These are phyloP conservation scores for Didymella arachidicola DNA, from an alignment of 2,329 filamentous ascomycete species.

Conservation along the genomic window DNA sequence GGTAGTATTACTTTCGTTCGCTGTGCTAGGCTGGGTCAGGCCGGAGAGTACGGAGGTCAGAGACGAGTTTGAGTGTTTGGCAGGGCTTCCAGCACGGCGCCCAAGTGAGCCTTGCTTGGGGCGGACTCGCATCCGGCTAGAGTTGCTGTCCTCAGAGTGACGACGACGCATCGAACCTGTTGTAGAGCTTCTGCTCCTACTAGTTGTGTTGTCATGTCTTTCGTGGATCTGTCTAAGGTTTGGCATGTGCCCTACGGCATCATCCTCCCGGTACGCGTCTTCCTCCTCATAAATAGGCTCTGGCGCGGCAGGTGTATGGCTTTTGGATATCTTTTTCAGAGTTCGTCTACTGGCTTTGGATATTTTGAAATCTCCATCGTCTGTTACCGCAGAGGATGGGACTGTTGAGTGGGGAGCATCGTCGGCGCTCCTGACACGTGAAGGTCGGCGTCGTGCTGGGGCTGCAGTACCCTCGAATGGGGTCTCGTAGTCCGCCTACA, in stretches of 20 bases:
- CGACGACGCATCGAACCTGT: slow-evolving; percentile 33
- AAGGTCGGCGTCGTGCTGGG: slow-evolving; percentile 37
- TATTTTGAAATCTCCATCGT: slow-evolving; percentile 35
- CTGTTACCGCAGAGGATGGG: slow-evolving; percentile 32
- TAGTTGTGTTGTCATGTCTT: slow-evolving; percentile 39
- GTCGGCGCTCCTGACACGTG: slow-evolving; percentile 34
- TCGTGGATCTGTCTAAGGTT: slow-evolving; percentile 54
- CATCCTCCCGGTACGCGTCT: slow-evolving; percentile 28
- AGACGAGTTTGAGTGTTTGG: slow-evolving; percentile 51
- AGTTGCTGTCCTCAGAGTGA: slow-evolving; percentile 30
- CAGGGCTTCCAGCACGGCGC: slow-evolving; percentile 41
- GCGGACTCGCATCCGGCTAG: slow-evolving; percentile 40
- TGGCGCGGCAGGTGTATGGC: slow-evolving; percentile 27
- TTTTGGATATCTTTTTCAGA: slow-evolving; percentile 33
- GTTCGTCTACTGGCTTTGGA: slow-evolving; percentile 30
- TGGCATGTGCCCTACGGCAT: slow-evolving; percentile 46
- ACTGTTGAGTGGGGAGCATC: slow-evolving; percentile 27
- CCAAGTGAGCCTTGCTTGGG: slow-evolving; percentile 46
- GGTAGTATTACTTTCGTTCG: slow-evolving; percentile 57
- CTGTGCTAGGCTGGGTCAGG: slow-evolving; percentile 52
- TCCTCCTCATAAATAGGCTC: slow-evolving; percentile 26
- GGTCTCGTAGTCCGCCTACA: slow-evolving; percentile 43
- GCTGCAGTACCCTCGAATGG: slow-evolving; percentile 33
- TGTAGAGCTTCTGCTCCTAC: slow-evolving; percentile 34
- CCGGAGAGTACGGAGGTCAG: slow-evolving; percentile 54